phyloP scores from a whole-genome alignment of 768 basidiomycete species.

The Cyathus striatus region DNA sequence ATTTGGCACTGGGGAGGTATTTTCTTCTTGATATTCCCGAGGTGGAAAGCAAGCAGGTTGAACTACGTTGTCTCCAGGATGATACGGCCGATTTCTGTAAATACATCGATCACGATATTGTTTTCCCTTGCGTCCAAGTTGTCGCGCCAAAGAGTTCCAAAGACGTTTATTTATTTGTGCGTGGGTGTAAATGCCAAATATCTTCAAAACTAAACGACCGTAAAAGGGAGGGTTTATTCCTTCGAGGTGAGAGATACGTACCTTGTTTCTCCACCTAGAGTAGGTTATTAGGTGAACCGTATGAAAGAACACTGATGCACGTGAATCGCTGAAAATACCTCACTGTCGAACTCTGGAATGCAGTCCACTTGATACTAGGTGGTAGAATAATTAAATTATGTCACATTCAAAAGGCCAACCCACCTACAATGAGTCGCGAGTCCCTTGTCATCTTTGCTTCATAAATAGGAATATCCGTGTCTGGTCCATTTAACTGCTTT shows the following conservation, averaged over 20 bases:
- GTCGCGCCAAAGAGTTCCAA: conserved; percentile 32
- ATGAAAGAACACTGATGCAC: too few relatives aligned
- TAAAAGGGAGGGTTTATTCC: neutral
- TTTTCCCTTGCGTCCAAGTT: conserved; percentile 33
- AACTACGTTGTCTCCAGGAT: conserved; percentile 31
- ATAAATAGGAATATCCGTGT: conserved; percentile 50
- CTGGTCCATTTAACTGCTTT: conserved; percentile 43
- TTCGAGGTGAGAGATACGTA: conserved; percentile 3
- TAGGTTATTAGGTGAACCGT: too few relatives aligned
- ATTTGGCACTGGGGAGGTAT: conserved; percentile 17
- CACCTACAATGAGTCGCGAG: conserved; percentile 41
- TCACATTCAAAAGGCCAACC: neutral
- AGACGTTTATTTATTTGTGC: conserved; percentile 30
- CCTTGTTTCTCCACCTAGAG: conserved; percentile 26
- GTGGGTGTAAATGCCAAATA: conserved; percentile 35
- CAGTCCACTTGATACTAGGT: conserved; percentile 48
- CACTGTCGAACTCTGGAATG: conserved; percentile 27
- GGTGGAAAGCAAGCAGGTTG: conserved; percentile 47
- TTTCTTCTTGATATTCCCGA: conserved; percentile 14
- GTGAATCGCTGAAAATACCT: conserved; percentile 12
- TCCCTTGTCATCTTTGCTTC: conserved; percentile 65
- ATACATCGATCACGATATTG: conserved; percentile 42
- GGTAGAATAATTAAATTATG: conserved; percentile 1
- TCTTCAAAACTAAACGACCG: conserved; percentile 20
- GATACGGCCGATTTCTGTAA: conserved; percentile 37